Percentiles rank a stretch among this genome's conserved stretches.
These are phyloP conservation scores for Suhomyces kunorum DNA, from an alignment of 1,139 yeast species.

Conservation along the genomic window DNA sequence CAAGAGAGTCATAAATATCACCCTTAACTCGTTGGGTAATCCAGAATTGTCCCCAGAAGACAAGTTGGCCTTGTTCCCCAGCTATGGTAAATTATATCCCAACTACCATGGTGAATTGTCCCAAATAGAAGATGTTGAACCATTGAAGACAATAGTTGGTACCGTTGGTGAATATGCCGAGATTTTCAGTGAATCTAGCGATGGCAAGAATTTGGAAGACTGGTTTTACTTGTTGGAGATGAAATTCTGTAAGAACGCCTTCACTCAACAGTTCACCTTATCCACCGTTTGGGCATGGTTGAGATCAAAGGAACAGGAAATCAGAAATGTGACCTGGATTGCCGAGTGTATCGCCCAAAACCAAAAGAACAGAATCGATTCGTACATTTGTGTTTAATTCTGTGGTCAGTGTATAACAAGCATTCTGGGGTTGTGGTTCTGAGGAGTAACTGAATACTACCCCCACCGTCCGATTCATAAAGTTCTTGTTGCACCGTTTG, in stretches of 20 bases:
- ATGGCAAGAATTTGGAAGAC: slow-evolving; percentile 73
- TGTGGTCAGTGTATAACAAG: neutral
- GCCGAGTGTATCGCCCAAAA: slow-evolving; percentile 95
- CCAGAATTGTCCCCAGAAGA: slow-evolving; percentile 75
- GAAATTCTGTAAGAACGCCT: slow-evolving; percentile 88
- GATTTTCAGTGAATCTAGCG: slow-evolving; percentile 61
- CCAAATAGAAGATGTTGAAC: slow-evolving; percentile 81
- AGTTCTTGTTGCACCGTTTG: slow-evolving; percentile 4
- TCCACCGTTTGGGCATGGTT: slow-evolving; percentile 96
- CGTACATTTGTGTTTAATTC: slow-evolving; percentile 67
- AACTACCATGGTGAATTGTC: slow-evolving; percentile 70
- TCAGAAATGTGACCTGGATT: slow-evolving; percentile 96
- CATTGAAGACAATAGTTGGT: slow-evolving; percentile 71
- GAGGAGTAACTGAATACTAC: too few species aligned
- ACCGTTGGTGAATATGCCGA: slow-evolving; percentile 72
- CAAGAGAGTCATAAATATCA: slow-evolving; percentile 87
- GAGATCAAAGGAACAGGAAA: slow-evolving; percentile 92
- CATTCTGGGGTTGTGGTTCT: too few species aligned
- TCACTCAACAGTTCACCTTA: slow-evolving; percentile 93
- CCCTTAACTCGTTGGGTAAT: slow-evolving; percentile 80
- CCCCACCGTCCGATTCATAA: too few species aligned
- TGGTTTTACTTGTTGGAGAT: slow-evolving; percentile 91
- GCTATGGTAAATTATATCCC: slow-evolving; percentile 79
- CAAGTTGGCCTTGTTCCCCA: slow-evolving; percentile 71
- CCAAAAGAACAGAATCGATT: slow-evolving; percentile 78